Base-by-base conservation (phyloP, 164 flowering plant genomes). In the Nymphaea colorata region DNA sequence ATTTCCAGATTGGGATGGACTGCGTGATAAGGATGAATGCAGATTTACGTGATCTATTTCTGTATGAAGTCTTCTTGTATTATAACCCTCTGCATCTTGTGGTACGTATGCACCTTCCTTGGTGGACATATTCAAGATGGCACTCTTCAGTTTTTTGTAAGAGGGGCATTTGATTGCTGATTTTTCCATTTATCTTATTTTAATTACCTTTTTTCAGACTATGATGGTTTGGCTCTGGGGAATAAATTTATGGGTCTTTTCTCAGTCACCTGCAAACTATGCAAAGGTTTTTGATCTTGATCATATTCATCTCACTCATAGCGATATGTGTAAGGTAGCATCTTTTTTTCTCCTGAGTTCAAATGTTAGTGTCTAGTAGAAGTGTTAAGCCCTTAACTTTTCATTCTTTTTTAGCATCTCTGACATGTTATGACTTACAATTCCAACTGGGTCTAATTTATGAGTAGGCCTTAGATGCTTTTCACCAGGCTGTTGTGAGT, bases 211-310 rank as follows among this genome's bases (percentile, higher is more conserved):
- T n/a, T 70, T 83, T 73, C 85, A 92, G 98, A 86, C 96, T 42
- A 70, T 87, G 89, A 84, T 85, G 90, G 90, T 95, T 74, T 92
- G 98, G 98, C 87, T 95, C 41, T 95, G 99, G 99, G 99, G 99
- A 69, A 73, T 87, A 59, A 92, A 95, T 78, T 75, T 92, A 69
- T 95, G 97, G 98, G 87, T 87, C 59, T 95, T 95, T 84, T 69
- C 91, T 42, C 90, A 84, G 77, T 71, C 91, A 14, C 81, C 68
- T 72, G 79, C 90, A 71, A 87, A 75, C 73, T 92, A 92, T 84
- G 78, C 89, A 51, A 90, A 85, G 72, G 84, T 95, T 44, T 92
- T 90, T 83, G 93, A 88, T 72, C 87, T 95, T 67, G 97, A 89
- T 78, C 94, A 86, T 59, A 78, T 76, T 79, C 91, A 95, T 80